Evolutionary conservation across 805 yeast species (phyloP).

Genomic region (Nakazawaea sp.): DNA sequence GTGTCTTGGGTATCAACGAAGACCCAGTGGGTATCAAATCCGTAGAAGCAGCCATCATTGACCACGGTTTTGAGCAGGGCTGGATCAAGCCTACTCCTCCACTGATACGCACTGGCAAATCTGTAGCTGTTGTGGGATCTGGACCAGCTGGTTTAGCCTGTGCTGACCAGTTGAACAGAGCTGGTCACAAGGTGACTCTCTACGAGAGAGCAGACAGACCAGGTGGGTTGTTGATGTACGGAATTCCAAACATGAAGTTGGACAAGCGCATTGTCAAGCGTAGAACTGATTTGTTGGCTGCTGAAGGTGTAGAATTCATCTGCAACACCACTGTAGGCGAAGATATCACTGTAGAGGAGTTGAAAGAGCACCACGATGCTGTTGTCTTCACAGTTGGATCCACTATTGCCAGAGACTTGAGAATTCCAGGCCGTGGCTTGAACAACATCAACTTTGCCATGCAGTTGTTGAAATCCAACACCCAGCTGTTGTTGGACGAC

Average conservation of each 20-base stretch:
- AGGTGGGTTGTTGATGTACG: conserved; percentile 97
- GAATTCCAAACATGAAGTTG: conserved; percentile 98
- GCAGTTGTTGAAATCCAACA: conserved; percentile 83
- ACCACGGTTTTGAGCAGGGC: conserved; percentile 92
- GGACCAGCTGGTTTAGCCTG: conserved; percentile 97
- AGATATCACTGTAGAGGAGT: conserved; percentile 65
- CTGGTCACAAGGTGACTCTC: conserved; percentile 89
- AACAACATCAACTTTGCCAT: conserved; percentile 91
- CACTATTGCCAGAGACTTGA: conserved; percentile 92
- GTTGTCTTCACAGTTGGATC: conserved; percentile 91
- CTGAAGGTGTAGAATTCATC: conserved; percentile 81
- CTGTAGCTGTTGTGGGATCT: conserved; percentile 85
- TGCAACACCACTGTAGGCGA: conserved; percentile 80
- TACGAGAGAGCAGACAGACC: conserved; percentile 93
- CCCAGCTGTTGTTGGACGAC: conserved; percentile 80
- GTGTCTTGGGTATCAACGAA: conserved; percentile 84
- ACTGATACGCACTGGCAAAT: conserved; percentile 71
- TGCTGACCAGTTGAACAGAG: conserved; percentile 95
- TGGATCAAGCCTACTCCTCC: conserved; percentile 92
- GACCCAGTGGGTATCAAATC: conserved; percentile 97
- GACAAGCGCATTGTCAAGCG: conserved; percentile 91
- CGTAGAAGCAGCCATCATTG: conserved; percentile 93
- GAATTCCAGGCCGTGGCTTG: conserved; percentile 88
- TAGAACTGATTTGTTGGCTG: conserved; percentile 83
- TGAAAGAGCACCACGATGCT: conserved; percentile 65